phyloP scores from a whole-genome alignment of 2,329 filamentous ascomycete species.

The Exophiala bonariae region DNA sequence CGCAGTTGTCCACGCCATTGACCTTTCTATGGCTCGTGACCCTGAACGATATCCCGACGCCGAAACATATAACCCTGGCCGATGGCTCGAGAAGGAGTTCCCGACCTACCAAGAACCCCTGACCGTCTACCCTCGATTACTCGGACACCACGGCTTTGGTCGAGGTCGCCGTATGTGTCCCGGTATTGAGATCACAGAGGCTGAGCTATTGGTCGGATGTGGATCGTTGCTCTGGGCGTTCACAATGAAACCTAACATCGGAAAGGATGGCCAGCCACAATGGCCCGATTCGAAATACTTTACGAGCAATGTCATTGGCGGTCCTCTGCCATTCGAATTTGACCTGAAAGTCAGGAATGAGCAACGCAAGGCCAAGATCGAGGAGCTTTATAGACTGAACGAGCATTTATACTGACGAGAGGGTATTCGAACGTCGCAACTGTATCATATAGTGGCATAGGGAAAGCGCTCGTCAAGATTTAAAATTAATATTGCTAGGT shows the following conservation, averaged over 20 bases:
- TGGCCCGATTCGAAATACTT: constrained; percentile 25
- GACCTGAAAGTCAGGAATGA: constrained; percentile 25
- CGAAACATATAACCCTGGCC: constrained; percentile 30
- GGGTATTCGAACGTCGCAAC: too few relatives aligned
- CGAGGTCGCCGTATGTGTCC: constrained; percentile 32
- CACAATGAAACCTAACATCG: constrained; percentile 24
- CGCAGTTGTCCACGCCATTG: constrained; percentile 44
- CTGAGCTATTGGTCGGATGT: constrained; percentile 28
- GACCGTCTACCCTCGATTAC: constrained; percentile 30
- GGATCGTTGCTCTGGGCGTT: constrained; percentile 29
- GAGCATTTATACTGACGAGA: constrained; percentile 1
- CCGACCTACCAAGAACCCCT: constrained; percentile 33
- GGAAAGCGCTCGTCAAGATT: too few relatives aligned
- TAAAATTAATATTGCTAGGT: too few relatives aligned
- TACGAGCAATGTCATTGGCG: constrained; percentile 28
- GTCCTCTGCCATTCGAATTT: constrained; percentile 30
- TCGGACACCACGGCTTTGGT: constrained; percentile 30
- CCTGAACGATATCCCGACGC: constrained; percentile 32
- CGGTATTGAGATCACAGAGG: constrained; percentile 30
- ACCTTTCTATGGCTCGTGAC: constrained; percentile 35
- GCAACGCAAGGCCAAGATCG: background rate
- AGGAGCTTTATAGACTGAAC: background rate
- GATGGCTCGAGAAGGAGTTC: constrained; percentile 32
- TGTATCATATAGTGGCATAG: too few relatives aligned
- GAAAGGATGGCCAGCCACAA: constrained; percentile 26